These are phyloP conservation scores for Lactarius vividus DNA, from an alignment of 768 basidiomycete genomes.

Conservation along the genomic window DNA sequence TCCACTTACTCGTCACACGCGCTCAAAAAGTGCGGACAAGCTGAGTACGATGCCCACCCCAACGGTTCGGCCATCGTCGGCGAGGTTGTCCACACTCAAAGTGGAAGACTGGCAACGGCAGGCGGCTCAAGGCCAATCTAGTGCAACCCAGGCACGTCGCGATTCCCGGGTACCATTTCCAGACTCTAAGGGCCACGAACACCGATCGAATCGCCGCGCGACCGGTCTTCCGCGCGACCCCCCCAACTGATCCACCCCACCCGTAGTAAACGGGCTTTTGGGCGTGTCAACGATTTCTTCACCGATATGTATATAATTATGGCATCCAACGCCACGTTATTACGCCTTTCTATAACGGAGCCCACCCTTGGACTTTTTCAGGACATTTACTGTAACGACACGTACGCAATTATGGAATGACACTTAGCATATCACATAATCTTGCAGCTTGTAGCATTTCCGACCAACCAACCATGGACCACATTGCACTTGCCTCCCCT, in stretches of 20 bases:
- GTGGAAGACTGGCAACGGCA: constrained; percentile 87
- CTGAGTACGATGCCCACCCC: constrained; percentile 42
- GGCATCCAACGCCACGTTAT: constrained; percentile 20
- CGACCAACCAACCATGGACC: constrained; percentile 13
- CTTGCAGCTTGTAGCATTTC: constrained; percentile 8
- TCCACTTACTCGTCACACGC: constrained; percentile 38
- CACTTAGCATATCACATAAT: constrained; percentile 18
- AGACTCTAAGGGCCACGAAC: constrained; percentile 36
- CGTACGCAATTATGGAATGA: constrained; percentile 17
- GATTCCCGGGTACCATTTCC: constrained; percentile 59
- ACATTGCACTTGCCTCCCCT: not conserved
- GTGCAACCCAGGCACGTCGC: constrained; percentile 26
- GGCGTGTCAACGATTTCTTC: constrained; percentile 10
- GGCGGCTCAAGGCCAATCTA: constrained; percentile 39
- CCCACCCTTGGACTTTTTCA: constrained; percentile 9
- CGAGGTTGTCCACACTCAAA: constrained; percentile 70
- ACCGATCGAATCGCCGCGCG: constrained; percentile 34
- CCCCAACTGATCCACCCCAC: constrained; percentile 32
- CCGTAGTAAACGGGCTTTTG: constrained; percentile 5
- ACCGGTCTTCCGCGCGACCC: constrained; percentile 41
- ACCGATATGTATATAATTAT: constrained; percentile 23
- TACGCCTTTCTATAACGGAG: constrained; percentile 14
- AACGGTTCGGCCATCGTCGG: constrained; percentile 43
- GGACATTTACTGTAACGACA: constrained; percentile 19
- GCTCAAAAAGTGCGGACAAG: constrained; percentile 61